These are phyloP conservation scores for Xylaria sp. DNA, from an alignment of 2,329 filamentous ascomycete species.

Conservation along the genomic window DNA sequence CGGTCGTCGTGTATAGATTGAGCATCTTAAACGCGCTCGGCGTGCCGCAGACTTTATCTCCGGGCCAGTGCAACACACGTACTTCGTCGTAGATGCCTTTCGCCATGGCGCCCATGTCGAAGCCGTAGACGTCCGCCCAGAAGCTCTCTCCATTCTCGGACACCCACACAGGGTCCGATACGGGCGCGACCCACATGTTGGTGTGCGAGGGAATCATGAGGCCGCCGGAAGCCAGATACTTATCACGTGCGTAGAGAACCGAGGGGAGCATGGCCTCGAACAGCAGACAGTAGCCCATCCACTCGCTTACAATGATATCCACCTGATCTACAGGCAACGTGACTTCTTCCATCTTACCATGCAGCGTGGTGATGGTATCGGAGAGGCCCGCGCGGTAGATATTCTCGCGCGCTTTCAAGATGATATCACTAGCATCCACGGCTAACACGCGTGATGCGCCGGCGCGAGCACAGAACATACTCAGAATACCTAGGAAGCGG, in stretches of 20 bases:
- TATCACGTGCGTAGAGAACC: conserved; percentile 87
- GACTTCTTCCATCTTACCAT: conserved; percentile 90
- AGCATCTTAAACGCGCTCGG: conserved; percentile 76
- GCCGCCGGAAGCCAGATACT: conserved; percentile 81
- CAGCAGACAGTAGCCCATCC: conserved; percentile 95
- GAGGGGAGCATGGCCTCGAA: conserved; percentile 98
- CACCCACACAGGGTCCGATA: conserved; percentile 80
- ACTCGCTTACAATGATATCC: conserved; percentile 95
- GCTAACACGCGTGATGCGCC: conserved; percentile 88
- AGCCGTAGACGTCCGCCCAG: conserved; percentile 94
- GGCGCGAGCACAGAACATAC: conserved; percentile 93
- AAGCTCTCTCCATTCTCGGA: conserved; percentile 81
- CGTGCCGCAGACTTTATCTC: conserved; percentile 66
- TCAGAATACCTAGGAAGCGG: conserved; percentile 74
- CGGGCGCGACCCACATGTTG: conserved; percentile 83
- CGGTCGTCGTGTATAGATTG: conserved; percentile 77
- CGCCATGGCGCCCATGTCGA: conserved; percentile 91
- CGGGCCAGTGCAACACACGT: conserved; percentile 77
- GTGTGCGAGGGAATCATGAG: conserved; percentile 88
- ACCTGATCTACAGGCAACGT: conserved; percentile 80
- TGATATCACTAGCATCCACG: conserved; percentile 92
- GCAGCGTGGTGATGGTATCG: conserved; percentile 79
- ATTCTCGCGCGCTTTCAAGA: conserved; percentile 86
- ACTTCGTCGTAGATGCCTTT: conserved; percentile 82
- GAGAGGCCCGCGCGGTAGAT: conserved; percentile 82